Evolutionary conservation across 139 green algal genomes (phyloP), one percentile per base, ranked within the genome.

Genomic region (Pseudopediastrum boryanum): DNA sequence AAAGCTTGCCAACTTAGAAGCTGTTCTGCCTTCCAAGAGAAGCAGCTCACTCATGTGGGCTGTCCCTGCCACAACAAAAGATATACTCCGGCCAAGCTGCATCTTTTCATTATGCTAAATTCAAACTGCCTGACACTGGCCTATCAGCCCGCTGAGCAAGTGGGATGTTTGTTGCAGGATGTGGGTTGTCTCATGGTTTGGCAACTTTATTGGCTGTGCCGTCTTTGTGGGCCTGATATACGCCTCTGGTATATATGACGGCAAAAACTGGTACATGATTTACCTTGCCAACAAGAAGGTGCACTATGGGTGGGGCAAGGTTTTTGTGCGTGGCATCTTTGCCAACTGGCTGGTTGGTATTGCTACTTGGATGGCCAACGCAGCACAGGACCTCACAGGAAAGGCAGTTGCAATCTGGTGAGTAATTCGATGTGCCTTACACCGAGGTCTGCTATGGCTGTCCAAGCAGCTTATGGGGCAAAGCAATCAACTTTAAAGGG

Each of bases 281-380:
- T 6, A 38, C 44, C 61, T 80, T 8, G 59, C 33, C 29, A 35
- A 51, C 16, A 73, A 81, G 44, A 72, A 81, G 61, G 63, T 44
- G 19, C 64, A 48, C 8, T 19, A 65, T 6, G 27, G 69, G 50
- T 77, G 69, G 69, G 69, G 69, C 29, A 35, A 35, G 25, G 41
- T 54, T 19, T 56, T 83, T 13, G 66, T 79, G 42, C 39, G 59
- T 25, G 83, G 67, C 27, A 83, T 85, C 27, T 80, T 85, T 31
- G 84, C 76, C 51, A 84, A 84, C 81, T 83, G 81, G 81, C 85
- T 89, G 39, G 85, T 89, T 13, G 79, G 77, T 62, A 50, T 89
- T 16, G 85, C 85, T 10, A 86, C 80, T 0, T 89, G 85, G 85
- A 79, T 82, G 69, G 85, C 85, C 19, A 89, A 89, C 63, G 85